Percentiles rank a stretch among this genome's conserved stretches.
These are phyloP conservation scores for Blakeslea trispora DNA, from an alignment of 371 early-diverging fungal genomes.

Conservation along the genomic window DNA sequence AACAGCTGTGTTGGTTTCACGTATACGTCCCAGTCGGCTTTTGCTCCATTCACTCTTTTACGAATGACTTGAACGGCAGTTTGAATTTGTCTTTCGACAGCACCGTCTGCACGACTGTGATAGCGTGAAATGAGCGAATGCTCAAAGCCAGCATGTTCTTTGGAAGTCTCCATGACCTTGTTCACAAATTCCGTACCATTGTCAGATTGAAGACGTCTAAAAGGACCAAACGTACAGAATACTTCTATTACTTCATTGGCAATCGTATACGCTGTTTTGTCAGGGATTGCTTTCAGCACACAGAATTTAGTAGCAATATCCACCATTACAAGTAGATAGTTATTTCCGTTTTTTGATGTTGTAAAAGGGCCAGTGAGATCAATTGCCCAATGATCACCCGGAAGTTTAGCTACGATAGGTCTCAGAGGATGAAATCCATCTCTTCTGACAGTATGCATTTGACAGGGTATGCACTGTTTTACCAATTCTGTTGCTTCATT, in stretches of 20 bases:
- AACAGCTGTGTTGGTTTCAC: constrained; percentile 12
- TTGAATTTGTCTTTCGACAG: not conserved
- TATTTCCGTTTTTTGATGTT: constrained; percentile 9
- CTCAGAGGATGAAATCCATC: constrained; percentile 23
- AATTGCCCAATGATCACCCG: constrained; percentile 27
- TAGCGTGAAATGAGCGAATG: not conserved
- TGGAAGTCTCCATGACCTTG: not conserved
- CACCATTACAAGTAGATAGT: constrained; percentile 1
- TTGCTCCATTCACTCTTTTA: constrained; percentile 4
- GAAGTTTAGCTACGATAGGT: constrained; percentile 18
- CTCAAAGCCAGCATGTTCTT: not conserved
- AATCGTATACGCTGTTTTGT: not conserved
- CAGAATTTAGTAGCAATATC: constrained; percentile 3
- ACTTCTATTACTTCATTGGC: not conserved
- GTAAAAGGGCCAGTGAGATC: constrained; percentile 31
- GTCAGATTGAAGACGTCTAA: not conserved
- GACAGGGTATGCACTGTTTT: constrained; percentile 18
- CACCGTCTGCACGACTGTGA: not conserved
- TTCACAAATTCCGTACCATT: not conserved
- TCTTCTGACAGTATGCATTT: not conserved
- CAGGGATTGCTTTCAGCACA: constrained; percentile 1
- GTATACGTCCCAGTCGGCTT: constrained; percentile 10
- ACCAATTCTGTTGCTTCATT: constrained; percentile 17
- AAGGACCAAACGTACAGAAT: not conserved
- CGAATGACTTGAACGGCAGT: not conserved